These are phyloP conservation scores for Castanea mollissima DNA, from an alignment of 306 rosid species.

Conservation along the genomic window DNA sequence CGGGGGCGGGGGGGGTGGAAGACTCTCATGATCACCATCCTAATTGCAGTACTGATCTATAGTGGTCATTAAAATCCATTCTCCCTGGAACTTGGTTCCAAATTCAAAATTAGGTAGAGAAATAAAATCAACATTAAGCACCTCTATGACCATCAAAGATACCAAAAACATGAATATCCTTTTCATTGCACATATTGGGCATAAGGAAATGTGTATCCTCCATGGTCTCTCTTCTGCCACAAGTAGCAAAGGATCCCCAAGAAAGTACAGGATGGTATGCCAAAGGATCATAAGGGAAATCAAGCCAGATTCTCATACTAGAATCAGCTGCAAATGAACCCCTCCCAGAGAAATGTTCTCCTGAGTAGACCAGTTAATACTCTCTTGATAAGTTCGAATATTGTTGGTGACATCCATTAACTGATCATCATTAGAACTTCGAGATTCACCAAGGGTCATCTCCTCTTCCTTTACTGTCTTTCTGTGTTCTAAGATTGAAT, in stretches of 20 bases:
- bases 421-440: constrained; percentile 30
- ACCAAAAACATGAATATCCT: constrained; percentile 71
- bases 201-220: constrained; percentile 88
- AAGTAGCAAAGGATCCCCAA: constrained; percentile 90
- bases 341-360: constrained; percentile 47
- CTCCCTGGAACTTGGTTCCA: background rate
- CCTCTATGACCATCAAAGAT: constrained; percentile 97
- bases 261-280: constrained; percentile 66
- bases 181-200: constrained; percentile 56
- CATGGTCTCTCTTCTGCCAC: constrained; percentile 93
- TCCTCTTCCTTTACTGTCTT: constrained; percentile 34
- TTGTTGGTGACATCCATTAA: constrained; percentile 24
- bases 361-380: constrained; percentile 65
- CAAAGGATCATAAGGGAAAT: constrained; percentile 34
- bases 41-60: background rate
- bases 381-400: constrained; percentile 48
- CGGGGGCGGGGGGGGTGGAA: background rate
- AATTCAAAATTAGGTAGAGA: constrained; percentile 4
- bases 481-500: constrained; percentile 45
- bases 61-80: background rate
- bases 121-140: constrained; percentile 24
- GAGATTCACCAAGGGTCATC: constrained; percentile 19
- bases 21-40: background rate
- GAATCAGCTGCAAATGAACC: constrained; percentile 38
- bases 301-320: constrained; percentile 37